Evolutionary conservation across 257 asterid species (phyloP), one percentile per base, ranked within the genome.

Genomic region (Ophiorrhiza pumila): DNA sequence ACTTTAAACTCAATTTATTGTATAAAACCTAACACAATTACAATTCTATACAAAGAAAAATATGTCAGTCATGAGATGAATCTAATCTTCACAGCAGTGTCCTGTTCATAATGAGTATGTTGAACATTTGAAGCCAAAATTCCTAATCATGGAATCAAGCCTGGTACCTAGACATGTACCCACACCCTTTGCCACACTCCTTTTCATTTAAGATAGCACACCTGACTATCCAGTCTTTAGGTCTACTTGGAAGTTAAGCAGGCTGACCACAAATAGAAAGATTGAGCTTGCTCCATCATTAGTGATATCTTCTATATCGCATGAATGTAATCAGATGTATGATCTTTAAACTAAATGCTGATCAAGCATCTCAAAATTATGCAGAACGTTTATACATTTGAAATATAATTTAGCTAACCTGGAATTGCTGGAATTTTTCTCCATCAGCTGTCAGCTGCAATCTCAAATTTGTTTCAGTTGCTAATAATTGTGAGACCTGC

Each of bases 401-500:
- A 11, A 32, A 15, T 13, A 0, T 29, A 58, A 69, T 47, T 22
- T 47, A 25, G 57, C 74, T 74, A 68, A 90, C 99, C 98, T 95
- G 99, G 81, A 95, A 95, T 64, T 92, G 97, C 78, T 92, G 98
- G 86, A 95, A 95, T 84, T 95, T 95, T 81, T 92, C 99, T 62
- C 99, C 97, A 68, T 95, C 99, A 52, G 96, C 92, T 55, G 97
- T 90, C 80, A 95, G 76, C 80, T 95, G 99, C 76, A 84, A 76
- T 87, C 98, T 87, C 87, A 95, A 85, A 85, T 88, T 95, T 84
- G 92, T 92, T 85, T 95, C 99, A 32, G 99, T 95, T 50, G 89
- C 85, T 74, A 95, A 79, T 67, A 92, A 86, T 68, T 90, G 94
- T 57, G 98, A 79, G 50, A 95, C 91, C 81, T 95, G 99, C 78